Base-by-base conservation (phyloP, 176 grass and related monocot species). In the Cenchrus americanus region DNA sequence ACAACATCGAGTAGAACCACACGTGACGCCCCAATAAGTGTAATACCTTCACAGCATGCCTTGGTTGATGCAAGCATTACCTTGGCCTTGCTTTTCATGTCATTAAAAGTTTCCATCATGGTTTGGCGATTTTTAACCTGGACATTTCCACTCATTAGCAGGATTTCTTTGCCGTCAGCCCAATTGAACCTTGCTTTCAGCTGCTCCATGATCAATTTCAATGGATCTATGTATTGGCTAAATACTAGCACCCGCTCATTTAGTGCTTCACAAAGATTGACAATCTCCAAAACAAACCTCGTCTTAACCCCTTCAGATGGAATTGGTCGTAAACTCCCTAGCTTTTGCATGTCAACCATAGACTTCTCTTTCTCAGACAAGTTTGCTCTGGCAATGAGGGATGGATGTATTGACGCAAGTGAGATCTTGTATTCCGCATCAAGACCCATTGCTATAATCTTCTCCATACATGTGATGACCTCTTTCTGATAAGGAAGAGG, bases 1-100 rank as follows among this genome's bases (percentile, higher is more conserved):
- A 93, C 93, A 51, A 95, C 92, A 92, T 98, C 96, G 22, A 98
- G 80, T 27, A 98, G 91, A 77, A 98, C 83, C 14, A 98, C 91
- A 78, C 91, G 92, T 37, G 96, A 98, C 44, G 96, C 96, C 2
- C 91, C 93, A 3, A 90, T 80, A 37, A 98, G 87, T 42, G 85
- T 88, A 66, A 98, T 98, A 17, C 96, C 96, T 79, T 98, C 96
- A 42, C 89, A 89, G 15, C 93, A 95, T 24, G 96, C 88, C 61
- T 61, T 98, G 2, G 96, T 98, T 62, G 83, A 90, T 82, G 92
- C 96, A 83, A 95, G 91, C 63, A 98, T 88, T 71, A 95, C 91
- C 66, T 81, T 95, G 61, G 91, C 91, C 69, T 91, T 77, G 41
- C 87, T 93, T 7, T 86, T 80, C 80, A 79, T 73, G 76, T 95